Percentiles rank a stretch among this genome's conserved stretches.
phyloP scores from a whole-genome alignment of 2,329 filamentous ascomycete species.

The Diaporthe capsici region DNA sequence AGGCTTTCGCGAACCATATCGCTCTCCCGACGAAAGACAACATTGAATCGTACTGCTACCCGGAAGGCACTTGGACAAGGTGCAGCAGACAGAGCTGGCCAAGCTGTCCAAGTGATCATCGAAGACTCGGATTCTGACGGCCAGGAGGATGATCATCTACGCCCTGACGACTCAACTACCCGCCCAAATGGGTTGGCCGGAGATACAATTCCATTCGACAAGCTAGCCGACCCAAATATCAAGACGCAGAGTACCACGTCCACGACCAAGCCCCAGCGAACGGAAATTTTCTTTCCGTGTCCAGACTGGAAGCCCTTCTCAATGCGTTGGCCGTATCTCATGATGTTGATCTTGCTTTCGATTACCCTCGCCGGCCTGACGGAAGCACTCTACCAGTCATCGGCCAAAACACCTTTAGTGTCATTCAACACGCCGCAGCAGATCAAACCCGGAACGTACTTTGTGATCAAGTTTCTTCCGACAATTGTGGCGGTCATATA shows the following conservation, averaged over 20 bases:
- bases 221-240: constrained; percentile 15
- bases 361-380: constrained; percentile 64
- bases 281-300: constrained; percentile 71
- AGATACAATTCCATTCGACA: constrained; percentile 46
- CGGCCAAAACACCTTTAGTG: constrained; percentile 60
- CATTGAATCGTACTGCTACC: constrained; percentile 52
- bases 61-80: constrained; percentile 67
- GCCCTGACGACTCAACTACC: constrained; percentile 51
- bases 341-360: constrained; percentile 67
- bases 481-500: constrained; percentile 73
- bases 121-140: constrained; percentile 52
- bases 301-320: constrained; percentile 77
- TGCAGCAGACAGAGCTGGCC: constrained; percentile 71
- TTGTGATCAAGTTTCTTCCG: constrained; percentile 74
- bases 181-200: constrained; percentile 68
- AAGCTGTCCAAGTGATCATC: constrained; percentile 72
- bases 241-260: constrained; percentile 56
- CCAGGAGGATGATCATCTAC: constrained; percentile 2
- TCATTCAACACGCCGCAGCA: constrained; percentile 65
- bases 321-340: constrained; percentile 74
- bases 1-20: constrained; percentile 51
- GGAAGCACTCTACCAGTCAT: constrained; percentile 69
- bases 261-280: constrained; percentile 53
- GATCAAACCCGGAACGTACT: constrained; percentile 67
- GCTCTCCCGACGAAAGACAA: constrained; percentile 55